Evolutionary conservation across 768 basidiomycete species (phyloP).

Genomic region (Plicaturopsis crispa): DNA sequence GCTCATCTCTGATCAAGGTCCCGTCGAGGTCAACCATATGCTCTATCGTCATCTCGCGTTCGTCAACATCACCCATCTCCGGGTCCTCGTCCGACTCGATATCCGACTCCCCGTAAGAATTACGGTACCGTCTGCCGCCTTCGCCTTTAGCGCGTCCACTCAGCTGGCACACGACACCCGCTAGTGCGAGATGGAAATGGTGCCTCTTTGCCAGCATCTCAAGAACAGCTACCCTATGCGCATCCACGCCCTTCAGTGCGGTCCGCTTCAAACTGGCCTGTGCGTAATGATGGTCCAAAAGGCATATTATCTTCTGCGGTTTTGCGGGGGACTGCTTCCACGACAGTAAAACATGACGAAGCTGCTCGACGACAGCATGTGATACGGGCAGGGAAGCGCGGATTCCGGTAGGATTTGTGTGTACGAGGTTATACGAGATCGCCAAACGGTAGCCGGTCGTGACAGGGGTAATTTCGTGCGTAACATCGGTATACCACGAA

Average conservation of each 20-base stretch:
- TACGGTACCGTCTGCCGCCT: background rate
- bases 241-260: too few species aligned
- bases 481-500: conserved; percentile 48
- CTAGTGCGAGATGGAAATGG: too few species aligned
- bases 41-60: conserved; percentile 6
- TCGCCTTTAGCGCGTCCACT: too few species aligned
- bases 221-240: too few species aligned
- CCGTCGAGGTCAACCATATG: conserved; percentile 16
- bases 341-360: conserved; percentile 26
- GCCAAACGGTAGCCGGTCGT: conserved; percentile 44
- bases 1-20: conserved; percentile 1
- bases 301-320: too few species aligned
- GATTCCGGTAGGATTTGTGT: conserved; percentile 22
- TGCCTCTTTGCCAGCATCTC: too few species aligned
- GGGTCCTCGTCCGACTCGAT: conserved; percentile 4
- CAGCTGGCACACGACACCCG: too few species aligned
- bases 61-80: conserved; percentile 10
- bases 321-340: too few species aligned
- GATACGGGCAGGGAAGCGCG: conserved; percentile 21
- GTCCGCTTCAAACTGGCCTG: too few species aligned
- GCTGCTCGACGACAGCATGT: conserved; percentile 9
- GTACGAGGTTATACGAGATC: conserved; percentile 42
- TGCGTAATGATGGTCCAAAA: too few species aligned
- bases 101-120: background rate
- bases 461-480: conserved; percentile 41